These are phyloP conservation scores for Cladophialophora carrionii DNA, from an alignment of 2,329 filamentous ascomycete species.

Conservation along the genomic window DNA sequence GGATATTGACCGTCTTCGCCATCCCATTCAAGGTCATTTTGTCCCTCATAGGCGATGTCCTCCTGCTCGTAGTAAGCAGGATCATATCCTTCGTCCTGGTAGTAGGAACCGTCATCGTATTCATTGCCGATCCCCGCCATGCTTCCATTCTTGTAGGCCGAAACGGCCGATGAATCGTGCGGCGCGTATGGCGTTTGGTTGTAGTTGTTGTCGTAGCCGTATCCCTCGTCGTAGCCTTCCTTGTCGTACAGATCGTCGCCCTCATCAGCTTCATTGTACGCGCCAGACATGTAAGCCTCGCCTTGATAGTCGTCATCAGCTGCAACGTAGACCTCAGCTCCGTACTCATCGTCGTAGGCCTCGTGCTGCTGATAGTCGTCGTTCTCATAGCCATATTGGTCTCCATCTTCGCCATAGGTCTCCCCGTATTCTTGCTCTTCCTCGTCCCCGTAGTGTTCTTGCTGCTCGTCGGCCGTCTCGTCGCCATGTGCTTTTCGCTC, in stretches of 20 bases:
- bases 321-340: not conserved
- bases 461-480: not conserved
- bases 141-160: not conserved
- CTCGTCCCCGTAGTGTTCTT: not conserved
- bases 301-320: conserved; percentile 2
- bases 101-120: not conserved
- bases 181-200: not conserved
- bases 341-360: not conserved
- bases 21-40: not conserved
- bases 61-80: not conserved
- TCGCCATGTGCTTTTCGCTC: not conserved
- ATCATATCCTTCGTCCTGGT: not conserved
- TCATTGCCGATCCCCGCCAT: not conserved
- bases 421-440: not conserved
- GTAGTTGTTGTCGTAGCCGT: not conserved
- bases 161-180: not conserved
- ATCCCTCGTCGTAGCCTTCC: not conserved
- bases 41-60: not conserved
- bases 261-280: conserved; percentile 9
- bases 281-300: conserved; percentile 16
- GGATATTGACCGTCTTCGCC: not conserved
- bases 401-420: not conserved
- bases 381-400: not conserved
- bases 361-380: not conserved
- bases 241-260: not conserved